Conservation (phyloP, 2,329 filamentous ascomycete species). For the Periconia sp. region DNA sequence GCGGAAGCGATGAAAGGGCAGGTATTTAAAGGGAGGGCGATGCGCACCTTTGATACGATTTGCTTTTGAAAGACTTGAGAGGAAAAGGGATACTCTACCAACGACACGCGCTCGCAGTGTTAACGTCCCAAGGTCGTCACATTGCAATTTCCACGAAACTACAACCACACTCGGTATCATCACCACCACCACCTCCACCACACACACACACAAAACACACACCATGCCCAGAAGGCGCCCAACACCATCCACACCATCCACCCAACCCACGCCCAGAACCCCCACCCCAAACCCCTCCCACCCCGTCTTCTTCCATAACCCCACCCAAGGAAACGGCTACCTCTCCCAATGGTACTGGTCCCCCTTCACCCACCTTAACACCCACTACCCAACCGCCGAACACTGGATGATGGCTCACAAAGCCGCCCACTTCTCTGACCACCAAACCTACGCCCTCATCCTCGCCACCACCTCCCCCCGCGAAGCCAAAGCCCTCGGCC, state of each 20-base stretch:
- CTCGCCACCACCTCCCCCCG: conserved; percentile 51
- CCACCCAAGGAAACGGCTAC: conserved; percentile 49
- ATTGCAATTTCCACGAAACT: no score
- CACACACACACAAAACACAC: neutral
- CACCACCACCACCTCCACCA: neutral
- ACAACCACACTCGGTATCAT: neutral
- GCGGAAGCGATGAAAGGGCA: no score
- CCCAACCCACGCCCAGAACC: neutral
- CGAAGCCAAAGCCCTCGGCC: conserved; percentile 57
- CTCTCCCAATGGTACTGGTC: conserved; percentile 65
- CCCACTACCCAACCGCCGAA: conserved; percentile 44
- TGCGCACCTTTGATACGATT: no score
- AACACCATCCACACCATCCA: neutral
- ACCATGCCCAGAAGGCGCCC: neutral
- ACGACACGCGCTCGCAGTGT: no score
- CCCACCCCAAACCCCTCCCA: neutral
- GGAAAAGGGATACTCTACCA: no score
- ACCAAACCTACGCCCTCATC: conserved; percentile 50
- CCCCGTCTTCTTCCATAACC: conserved; percentile 31
- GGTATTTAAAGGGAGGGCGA: no score
- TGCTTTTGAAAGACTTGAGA: no score
- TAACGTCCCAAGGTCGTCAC: no score
- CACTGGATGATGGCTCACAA: conserved; percentile 56
- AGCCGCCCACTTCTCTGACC: conserved; percentile 46
- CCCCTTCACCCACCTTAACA: conserved; percentile 45